These are phyloP conservation scores for Zea mays DNA, from an alignment of 176 grass and related monocot species.

Conservation along the genomic window Zm-B73-REFERENCE-NAM-5.0 NC_050097.1:166282001-166282500, in stretches of 20 bases:
- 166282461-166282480: constrained; percentile 90
- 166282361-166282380: constrained; percentile 53
- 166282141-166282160: constrained; percentile 86
- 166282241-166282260: constrained; percentile 47
- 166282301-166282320: constrained; percentile 24
- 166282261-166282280: constrained; percentile 45
- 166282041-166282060: constrained; percentile 36
- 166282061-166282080: constrained; percentile 53
- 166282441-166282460: constrained; percentile 89
- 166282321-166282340: neutral
- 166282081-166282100: constrained; percentile 36
- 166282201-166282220: constrained; percentile 89
- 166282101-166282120: constrained; percentile 62
- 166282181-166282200: constrained; percentile 93
- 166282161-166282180: constrained; percentile 69
- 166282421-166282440: constrained; percentile 76
- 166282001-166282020: constrained; percentile 49
- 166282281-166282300: constrained; percentile 64
- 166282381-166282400: constrained; percentile 42
- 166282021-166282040: constrained; percentile 42
- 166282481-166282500: constrained; percentile 87
- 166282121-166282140: constrained; percentile 72
- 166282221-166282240: constrained; percentile 62
- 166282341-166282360: constrained; percentile 18
- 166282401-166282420: constrained; percentile 57